These are phyloP conservation scores for Coprinopsis marcescibilis DNA, from an alignment of 768 basidiomycete species.

Conservation along the genomic window DNA sequence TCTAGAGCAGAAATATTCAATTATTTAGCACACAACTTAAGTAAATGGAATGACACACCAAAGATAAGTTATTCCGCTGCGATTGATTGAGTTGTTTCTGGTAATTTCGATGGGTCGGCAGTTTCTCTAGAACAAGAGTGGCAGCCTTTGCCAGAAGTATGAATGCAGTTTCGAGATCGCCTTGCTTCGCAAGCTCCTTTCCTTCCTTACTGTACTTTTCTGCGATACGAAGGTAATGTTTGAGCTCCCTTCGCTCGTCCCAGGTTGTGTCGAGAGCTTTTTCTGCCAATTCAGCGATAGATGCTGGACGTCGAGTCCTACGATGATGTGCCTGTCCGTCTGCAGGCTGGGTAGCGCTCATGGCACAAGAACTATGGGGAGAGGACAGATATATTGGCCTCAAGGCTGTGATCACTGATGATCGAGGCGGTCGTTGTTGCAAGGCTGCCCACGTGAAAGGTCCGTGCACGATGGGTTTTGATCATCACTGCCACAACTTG, in stretches of 20 bases:
- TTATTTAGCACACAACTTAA: not conserved
- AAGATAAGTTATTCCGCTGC: slow-evolving; percentile 61
- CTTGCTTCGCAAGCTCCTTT: slow-evolving; percentile 37
- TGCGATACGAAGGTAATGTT: slow-evolving; percentile 60
- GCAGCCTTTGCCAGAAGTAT: slow-evolving; percentile 68
- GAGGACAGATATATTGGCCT: too few species aligned
- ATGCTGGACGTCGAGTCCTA: slow-evolving; percentile 35
- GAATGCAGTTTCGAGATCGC: slow-evolving; percentile 68
- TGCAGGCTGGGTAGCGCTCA: not conserved
- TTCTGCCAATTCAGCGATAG: slow-evolving; percentile 64
- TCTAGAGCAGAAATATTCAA: slow-evolving; percentile 31
- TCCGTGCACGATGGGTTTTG: too few species aligned
- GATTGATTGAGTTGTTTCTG: slow-evolving; percentile 42
- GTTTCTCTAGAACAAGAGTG: slow-evolving; percentile 70
- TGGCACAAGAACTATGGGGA: not conserved
- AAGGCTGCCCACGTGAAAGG: too few species aligned
- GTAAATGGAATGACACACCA: slow-evolving; percentile 43
- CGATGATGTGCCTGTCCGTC: not conserved
- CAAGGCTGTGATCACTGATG: too few species aligned
- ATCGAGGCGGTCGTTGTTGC: too few species aligned
- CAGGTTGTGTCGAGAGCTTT: slow-evolving; percentile 49
- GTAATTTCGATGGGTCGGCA: slow-evolving; percentile 72
- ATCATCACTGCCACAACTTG: too few species aligned
- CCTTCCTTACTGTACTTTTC: slow-evolving; percentile 57
- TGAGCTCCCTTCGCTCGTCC: slow-evolving; percentile 55